Conservation (phyloP, 2,329 filamentous ascomycete species). For the Clonostachys byssicola region DNA sequence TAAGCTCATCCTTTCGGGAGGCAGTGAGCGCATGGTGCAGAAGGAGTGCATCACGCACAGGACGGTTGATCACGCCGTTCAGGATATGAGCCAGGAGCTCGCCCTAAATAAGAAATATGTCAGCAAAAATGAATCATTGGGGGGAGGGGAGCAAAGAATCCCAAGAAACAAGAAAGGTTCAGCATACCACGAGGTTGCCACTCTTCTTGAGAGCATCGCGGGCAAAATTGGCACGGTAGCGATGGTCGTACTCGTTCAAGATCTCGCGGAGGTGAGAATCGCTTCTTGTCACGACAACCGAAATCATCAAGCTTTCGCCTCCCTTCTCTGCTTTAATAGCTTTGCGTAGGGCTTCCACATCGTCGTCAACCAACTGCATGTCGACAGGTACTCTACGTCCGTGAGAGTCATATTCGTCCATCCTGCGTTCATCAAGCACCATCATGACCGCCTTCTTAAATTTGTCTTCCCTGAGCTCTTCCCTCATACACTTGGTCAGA, state of each 20-base stretch:
- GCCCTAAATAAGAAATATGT: slow-evolving; percentile 50
- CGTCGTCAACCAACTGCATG: slow-evolving; percentile 57
- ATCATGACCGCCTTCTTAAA: slow-evolving; percentile 86
- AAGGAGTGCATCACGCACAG: slow-evolving; percentile 86
- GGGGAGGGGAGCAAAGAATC: slow-evolving; percentile 1
- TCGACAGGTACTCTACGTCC: slow-evolving; percentile 58
- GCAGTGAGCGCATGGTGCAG: slow-evolving; percentile 84
- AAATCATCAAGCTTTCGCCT: slow-evolving; percentile 83
- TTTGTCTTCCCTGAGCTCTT: slow-evolving; percentile 91
- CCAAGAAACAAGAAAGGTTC: neutral
- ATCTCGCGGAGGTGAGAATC: slow-evolving; percentile 81
- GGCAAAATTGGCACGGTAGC: slow-evolving; percentile 78
- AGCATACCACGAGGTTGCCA: slow-evolving; percentile 83
- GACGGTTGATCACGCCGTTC: slow-evolving; percentile 93
- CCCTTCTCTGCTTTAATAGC: slow-evolving; percentile 71
- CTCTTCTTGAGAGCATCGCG: slow-evolving; percentile 84
- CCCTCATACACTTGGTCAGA: slow-evolving; percentile 80
- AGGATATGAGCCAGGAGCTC: slow-evolving; percentile 93
- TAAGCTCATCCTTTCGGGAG: slow-evolving; percentile 64
- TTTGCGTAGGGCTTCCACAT: slow-evolving; percentile 67
- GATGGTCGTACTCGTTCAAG: slow-evolving; percentile 69
- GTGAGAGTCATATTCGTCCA: slow-evolving; percentile 72
- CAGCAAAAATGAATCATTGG: slow-evolving; percentile 1
- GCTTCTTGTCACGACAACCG: slow-evolving; percentile 75
- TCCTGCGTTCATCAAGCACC: slow-evolving; percentile 76